A percentile compares a stretch with the other conserved stretches of the same genome.
Evolutionary conservation across 148 eudicot genomes (phyloP).

Genomic region (Vaccinium darrowii): DNA sequence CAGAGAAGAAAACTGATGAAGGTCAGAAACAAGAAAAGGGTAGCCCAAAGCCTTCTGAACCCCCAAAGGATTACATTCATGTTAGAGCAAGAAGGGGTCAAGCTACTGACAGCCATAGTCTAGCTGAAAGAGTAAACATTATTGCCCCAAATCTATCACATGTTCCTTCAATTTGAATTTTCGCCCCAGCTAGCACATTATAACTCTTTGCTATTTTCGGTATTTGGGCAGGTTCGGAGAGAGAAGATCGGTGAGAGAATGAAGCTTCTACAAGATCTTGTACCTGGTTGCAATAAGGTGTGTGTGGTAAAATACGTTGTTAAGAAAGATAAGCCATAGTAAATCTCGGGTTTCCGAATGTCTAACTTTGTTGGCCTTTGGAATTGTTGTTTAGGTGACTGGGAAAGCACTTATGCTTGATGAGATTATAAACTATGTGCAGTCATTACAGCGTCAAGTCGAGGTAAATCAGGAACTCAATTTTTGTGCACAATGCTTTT

Average conservation of each 20-base stretch:
- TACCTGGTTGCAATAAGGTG: slow-evolving; percentile 95
- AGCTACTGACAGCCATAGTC: slow-evolving; percentile 97
- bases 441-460: slow-evolving; percentile 92
- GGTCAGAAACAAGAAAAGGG: slow-evolving; percentile 27
- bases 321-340: too few relatives aligned
- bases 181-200: not conserved
- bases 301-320: not conserved
- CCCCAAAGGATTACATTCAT: slow-evolving; percentile 91
- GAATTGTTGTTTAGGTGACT: slow-evolving; percentile 50
- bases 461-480: slow-evolving; percentile 49
- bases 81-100: slow-evolving; percentile 98
- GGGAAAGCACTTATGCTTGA: slow-evolving; percentile 97
- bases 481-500: not conserved
- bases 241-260: slow-evolving; percentile 94
- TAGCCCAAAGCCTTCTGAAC: slow-evolving; percentile 50
- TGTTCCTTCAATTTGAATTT: not conserved
- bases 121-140: slow-evolving; percentile 81
- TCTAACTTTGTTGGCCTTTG: not conserved
- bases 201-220: not conserved
- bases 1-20: slow-evolving; percentile 23
- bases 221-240: slow-evolving; percentile 64
- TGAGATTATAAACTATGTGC: slow-evolving; percentile 93
- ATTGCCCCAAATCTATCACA: not conserved
- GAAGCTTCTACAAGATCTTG: slow-evolving; percentile 96
- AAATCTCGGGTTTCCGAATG: not conserved